phyloP scores from a whole-genome alignment of 2,329 filamentous ascomycete genomes.

The Ascochyta rabiei region DNA sequence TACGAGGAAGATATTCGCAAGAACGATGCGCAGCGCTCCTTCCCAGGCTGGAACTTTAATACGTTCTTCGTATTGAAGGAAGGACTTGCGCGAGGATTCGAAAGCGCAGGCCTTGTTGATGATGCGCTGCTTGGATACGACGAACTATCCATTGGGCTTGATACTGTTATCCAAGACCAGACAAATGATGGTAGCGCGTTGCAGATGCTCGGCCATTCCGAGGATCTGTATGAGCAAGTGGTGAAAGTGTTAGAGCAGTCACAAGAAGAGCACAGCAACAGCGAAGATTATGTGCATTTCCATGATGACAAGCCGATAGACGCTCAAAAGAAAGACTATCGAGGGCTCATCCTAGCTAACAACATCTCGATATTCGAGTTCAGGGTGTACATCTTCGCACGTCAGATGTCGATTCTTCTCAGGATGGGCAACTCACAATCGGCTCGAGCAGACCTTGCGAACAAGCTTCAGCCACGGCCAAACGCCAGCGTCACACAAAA shows the following conservation, averaged over 20 bases:
- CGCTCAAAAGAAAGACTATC: slow-evolving; percentile 72
- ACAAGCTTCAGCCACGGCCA: slow-evolving; percentile 42
- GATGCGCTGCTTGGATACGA: slow-evolving; percentile 95
- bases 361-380: slow-evolving; percentile 98
- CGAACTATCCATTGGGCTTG: slow-evolving; percentile 86
- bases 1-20: slow-evolving; percentile 98
- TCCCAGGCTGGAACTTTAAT: slow-evolving; percentile 99
- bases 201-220: slow-evolving; percentile 74
- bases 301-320: slow-evolving; percentile 47
- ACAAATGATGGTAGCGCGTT: slow-evolving; percentile 64
- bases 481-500: slow-evolving; percentile 32
- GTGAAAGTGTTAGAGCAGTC: slow-evolving; percentile 27
- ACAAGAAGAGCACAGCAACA: slow-evolving; percentile 22
- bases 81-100: slow-evolving; percentile 89
- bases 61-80: slow-evolving; percentile 99
- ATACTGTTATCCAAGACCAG: slow-evolving; percentile 80
- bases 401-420: slow-evolving; percentile 82
- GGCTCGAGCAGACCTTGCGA: slow-evolving; percentile 50
- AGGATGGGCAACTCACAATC: slow-evolving; percentile 72
- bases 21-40: slow-evolving; percentile 81
- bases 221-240: slow-evolving; percentile 68
- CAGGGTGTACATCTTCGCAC: slow-evolving; percentile 87
- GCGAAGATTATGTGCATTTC: slow-evolving; percentile 23
- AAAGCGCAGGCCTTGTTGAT: slow-evolving; percentile 93
- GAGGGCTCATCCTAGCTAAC: slow-evolving; percentile 89